Conservation (phyloP, 371 early-diverging fungal genomes). For the Haplosporangium sp. region DNA sequence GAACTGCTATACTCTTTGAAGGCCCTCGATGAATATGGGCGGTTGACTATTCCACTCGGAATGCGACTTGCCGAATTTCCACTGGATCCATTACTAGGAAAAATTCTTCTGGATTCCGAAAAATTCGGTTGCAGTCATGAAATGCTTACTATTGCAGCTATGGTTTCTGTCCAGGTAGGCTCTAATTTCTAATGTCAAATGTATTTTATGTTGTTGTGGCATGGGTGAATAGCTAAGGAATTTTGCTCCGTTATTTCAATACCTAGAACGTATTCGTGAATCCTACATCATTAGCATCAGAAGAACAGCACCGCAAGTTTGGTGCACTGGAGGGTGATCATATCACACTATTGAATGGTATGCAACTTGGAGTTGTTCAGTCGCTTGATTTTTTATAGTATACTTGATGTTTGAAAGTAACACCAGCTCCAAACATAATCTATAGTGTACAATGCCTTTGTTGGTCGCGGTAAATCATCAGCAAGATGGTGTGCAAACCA, state of each 20-base stretch:
- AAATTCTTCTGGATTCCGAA: slow-evolving; percentile 75
- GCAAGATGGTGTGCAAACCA: slow-evolving; percentile 83
- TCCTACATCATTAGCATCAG: slow-evolving; percentile 63
- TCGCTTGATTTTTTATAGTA: neutral
- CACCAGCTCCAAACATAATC: neutral
- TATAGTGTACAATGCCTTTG: slow-evolving; percentile 83
- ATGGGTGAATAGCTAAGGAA: neutral
- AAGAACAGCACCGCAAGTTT: slow-evolving; percentile 77
- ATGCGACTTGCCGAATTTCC: slow-evolving; percentile 86
- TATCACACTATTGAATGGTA: slow-evolving; percentile 77
- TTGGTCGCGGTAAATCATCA: slow-evolving; percentile 68
- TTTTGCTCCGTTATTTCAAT: neutral
- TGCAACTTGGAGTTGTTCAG: neutral
- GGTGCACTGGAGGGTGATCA: slow-evolving; percentile 89
- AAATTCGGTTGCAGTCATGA: slow-evolving; percentile 82
- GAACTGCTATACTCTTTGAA: slow-evolving; percentile 59
- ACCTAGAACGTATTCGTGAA: slow-evolving; percentile 71
- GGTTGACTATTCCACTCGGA: slow-evolving; percentile 84
- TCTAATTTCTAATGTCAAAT: neutral
- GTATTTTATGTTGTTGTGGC: neutral
- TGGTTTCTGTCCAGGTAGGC: slow-evolving; percentile 80
- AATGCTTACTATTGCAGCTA: slow-evolving; percentile 85
- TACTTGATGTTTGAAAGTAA: too few species aligned
- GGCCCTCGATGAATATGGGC: slow-evolving; percentile 69
- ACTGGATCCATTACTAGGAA: slow-evolving; percentile 80